These are phyloP conservation scores for California macrophylla DNA, from an alignment of 441 rosid species.

Conservation along the genomic window DNA sequence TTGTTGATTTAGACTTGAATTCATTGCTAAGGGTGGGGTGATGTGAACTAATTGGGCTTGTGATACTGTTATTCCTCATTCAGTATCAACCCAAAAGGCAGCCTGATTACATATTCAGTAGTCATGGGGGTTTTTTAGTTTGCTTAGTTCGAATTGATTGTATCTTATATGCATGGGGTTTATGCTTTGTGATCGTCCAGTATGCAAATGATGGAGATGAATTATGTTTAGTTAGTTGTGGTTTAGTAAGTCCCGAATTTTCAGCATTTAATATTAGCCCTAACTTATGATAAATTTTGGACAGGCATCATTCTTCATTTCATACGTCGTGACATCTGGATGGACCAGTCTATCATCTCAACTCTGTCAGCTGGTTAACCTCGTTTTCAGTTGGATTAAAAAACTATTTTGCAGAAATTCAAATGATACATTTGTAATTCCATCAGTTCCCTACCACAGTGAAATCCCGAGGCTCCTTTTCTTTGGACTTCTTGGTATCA, in stretches of 20 bases:
- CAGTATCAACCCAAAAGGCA: not conserved
- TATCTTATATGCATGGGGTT: no score
- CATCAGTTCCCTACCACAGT: constrained; percentile 67
- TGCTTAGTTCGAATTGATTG: not conserved
- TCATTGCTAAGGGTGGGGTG: not conserved
- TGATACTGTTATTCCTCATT: not conserved
- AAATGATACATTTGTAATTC: constrained; percentile 53
- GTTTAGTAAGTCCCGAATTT: not conserved
- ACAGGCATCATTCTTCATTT: constrained; percentile 83
- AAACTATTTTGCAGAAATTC: constrained; percentile 38
- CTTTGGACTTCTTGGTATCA: constrained; percentile 80
- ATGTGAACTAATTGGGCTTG: not conserved
- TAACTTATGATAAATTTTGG: no score
- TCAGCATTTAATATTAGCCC: not conserved
- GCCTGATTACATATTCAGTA: not conserved
- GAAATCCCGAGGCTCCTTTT: constrained; percentile 79
- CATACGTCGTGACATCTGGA: constrained; percentile 90
- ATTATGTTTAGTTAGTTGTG: not conserved
- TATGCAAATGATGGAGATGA: no score
- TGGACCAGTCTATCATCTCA: constrained; percentile 83
- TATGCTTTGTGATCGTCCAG: no score
- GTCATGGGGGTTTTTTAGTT: not conserved
- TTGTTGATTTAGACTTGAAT: not conserved
- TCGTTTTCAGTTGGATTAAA: constrained; percentile 40
- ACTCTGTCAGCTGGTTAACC: constrained; percentile 70